phyloP scores from a whole-genome alignment of 441 rosid species.

The Mallotus japonicus region DNA sequence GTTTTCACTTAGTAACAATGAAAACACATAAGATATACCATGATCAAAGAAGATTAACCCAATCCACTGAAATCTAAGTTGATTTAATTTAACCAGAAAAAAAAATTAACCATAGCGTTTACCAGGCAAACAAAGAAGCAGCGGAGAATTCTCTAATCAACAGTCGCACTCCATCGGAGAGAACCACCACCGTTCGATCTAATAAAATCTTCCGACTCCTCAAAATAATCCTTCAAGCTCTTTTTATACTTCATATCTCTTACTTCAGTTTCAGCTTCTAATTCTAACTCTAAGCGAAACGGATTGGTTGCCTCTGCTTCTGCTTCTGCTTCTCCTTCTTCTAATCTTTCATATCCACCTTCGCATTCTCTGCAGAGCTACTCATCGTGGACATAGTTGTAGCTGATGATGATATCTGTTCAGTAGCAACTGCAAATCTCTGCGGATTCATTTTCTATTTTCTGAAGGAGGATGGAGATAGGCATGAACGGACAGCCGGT shows the following conservation, averaged over 20 bases:
- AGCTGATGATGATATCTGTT: slow-evolving; percentile 1
- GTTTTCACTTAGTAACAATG: too few species aligned
- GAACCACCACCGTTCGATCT: slow-evolving; percentile 50
- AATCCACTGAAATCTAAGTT: too few species aligned
- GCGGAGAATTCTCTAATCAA: slow-evolving; percentile 48
- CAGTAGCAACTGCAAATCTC: slow-evolving; percentile 9
- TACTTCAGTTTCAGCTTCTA: slow-evolving; percentile 12
- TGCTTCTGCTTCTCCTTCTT: slow-evolving; percentile 2
- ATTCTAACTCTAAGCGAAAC: neutral
- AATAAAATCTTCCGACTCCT: slow-evolving; percentile 38
- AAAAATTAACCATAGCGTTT: neutral
- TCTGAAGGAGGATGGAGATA: slow-evolving; percentile 4
- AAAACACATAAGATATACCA: too few species aligned
- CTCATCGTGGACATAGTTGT: neutral
- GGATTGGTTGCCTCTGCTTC: neutral
- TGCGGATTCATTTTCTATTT: slow-evolving; percentile 10
- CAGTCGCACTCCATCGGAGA: slow-evolving; percentile 64
- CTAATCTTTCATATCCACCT: neutral
- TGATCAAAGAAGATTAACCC: too few species aligned
- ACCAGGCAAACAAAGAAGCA: slow-evolving; percentile 77
- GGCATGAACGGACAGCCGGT: slow-evolving; percentile 7
- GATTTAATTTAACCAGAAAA: neutral
- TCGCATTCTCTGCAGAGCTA: slow-evolving; percentile 7
- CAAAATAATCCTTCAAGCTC: slow-evolving; percentile 51
- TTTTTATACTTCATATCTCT: slow-evolving; percentile 22